These are phyloP conservation scores for Anisodus tanguticus DNA, from an alignment of 257 asterid species.

Conservation along the genomic window DNA sequence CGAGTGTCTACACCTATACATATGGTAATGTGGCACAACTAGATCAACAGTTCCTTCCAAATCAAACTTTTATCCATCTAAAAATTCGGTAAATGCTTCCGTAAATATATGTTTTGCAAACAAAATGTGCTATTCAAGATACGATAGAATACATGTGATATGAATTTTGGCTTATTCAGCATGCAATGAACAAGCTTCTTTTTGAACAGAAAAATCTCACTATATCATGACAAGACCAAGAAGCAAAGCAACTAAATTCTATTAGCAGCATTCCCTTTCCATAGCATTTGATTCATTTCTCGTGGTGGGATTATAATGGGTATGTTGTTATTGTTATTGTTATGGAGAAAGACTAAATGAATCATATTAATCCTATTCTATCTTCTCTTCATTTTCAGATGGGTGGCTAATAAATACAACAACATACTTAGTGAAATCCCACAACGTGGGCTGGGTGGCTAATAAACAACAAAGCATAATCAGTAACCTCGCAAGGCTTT, in stretches of 20 bases:
- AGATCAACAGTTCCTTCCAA: constrained; percentile 20
- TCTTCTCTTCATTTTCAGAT: not conserved
- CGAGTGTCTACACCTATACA: not conserved
- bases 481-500: not conserved
- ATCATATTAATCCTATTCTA: not conserved
- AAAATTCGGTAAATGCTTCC: not conserved
- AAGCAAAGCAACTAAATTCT: not conserved
- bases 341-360: not conserved
- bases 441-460: not conserved
- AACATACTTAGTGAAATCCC: too few relatives aligned
- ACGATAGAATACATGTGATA: not conserved
- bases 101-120: not conserved
- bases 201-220: not conserved
- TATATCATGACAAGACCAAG: not conserved
- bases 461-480: not conserved
- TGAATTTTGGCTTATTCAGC: not conserved
- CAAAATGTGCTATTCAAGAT: not conserved
- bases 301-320: too few relatives aligned
- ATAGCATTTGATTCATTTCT: not conserved
- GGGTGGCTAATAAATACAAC: not conserved
- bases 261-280: not conserved
- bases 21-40: not conserved
- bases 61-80: not conserved
- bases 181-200: not conserved
- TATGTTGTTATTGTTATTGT: too few relatives aligned